Base-by-base conservation (phyloP, 2,329 filamentous ascomycete species). In the Colletotrichum agaves region DNA sequence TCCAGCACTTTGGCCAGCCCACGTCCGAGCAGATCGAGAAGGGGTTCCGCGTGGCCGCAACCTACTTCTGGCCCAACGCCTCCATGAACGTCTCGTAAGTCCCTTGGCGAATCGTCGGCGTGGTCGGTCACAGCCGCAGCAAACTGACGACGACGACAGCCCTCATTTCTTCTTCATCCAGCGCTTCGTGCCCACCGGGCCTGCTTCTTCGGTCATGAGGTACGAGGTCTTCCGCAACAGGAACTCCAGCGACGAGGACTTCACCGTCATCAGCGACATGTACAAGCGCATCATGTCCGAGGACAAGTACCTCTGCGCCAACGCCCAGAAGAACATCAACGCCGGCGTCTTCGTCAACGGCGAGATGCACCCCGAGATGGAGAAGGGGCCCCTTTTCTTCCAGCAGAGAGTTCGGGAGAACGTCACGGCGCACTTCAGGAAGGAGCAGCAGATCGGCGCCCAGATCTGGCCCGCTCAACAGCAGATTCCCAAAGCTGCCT, bases 141-240 rank as follows among this genome's bases (percentile, higher is more conserved):
- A 19, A 37, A 35, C 70, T 69, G 52, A 70, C 44, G n/a, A 31
- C 10, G 1, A 8, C 1, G 8, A 27, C 8, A 86, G 84, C 13
- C 83, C 85, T n/a, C 81, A 90, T 76, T 90, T 90, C 76, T 85
- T 90, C 77, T 88, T 88, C 79, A 84, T 90, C 61, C 87, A 90
- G 74, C 81, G 87, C 65, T 89, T 90, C 76, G 80, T 90, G 12
- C 88, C 88, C 12, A 82, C 78, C 53, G 79, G 81, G 2, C 79
- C 88, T 0, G 80, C 77, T 39, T 82, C 77, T 46, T 85, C 84
- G 2, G 78, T 80, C 43, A 90, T 91, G 85, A 81, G 82, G 63
- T 90, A 90, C 75, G 86, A 91, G 73, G 84, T 90, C 56, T 90
- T 84, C 80, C 82, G 86, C 67, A 87, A 90, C 81, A 87, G 86